Evolutionary conservation across 768 basidiomycete genomes (phyloP).

Genomic region (Termitomyces sp.): DNA sequence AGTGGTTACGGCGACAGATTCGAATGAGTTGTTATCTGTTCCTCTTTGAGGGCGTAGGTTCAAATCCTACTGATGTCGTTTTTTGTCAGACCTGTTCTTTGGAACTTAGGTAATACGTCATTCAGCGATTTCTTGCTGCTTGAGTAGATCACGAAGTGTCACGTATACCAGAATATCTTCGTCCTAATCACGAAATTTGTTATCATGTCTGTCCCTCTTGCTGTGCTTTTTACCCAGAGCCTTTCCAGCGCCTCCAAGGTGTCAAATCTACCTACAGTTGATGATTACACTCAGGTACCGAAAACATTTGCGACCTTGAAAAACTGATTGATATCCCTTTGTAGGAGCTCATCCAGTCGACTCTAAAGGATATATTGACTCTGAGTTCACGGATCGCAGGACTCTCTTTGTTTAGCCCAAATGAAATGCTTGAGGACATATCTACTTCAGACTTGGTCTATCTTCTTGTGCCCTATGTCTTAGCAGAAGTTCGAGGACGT

Average conservation of each 20-base stretch:
- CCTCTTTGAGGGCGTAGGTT: not conserved
- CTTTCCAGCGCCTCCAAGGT: constrained; percentile 35
- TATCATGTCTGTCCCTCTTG: constrained; percentile 23
- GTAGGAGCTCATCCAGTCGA: constrained; percentile 55
- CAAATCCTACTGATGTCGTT: not conserved
- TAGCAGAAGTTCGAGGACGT: constrained; percentile 61
- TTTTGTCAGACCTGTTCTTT: not conserved
- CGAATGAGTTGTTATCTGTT: constrained; percentile 26
- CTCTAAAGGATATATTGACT: constrained; percentile 50
- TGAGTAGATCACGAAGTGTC: not conserved
- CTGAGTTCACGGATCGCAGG: constrained; percentile 49
- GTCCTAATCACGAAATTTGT: not conserved
- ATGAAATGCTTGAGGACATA: constrained; percentile 81
- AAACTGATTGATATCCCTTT: not conserved
- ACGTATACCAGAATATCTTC: too few relatives aligned
- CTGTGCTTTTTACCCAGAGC: constrained; percentile 31
- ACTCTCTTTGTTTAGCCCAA: constrained; percentile 75
- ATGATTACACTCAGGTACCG: constrained; percentile 39
- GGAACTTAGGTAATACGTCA: not conserved
- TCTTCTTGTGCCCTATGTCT: constrained; percentile 65
- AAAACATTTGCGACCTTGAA: not conserved
- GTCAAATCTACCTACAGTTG: constrained; percentile 31
- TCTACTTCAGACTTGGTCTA: constrained; percentile 73
- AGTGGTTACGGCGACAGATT: constrained; percentile 79
- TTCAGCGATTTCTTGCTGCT: not conserved